phyloP scores from a whole-genome alignment of 2,329 filamentous ascomycete genomes.

The Cytospora leucostoma region DNA sequence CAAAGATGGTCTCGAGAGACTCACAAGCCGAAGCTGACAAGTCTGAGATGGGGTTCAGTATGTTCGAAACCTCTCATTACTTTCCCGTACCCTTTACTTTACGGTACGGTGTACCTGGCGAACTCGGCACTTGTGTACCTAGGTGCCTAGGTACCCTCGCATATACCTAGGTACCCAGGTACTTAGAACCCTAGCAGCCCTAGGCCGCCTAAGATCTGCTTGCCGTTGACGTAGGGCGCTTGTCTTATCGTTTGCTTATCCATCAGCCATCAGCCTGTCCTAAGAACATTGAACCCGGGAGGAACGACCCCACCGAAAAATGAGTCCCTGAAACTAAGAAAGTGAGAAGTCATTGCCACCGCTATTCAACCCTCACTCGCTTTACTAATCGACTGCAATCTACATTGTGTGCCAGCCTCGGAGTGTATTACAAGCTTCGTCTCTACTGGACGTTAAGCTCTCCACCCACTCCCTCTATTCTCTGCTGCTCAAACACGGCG shows the following conservation, averaged over 20 bases:
- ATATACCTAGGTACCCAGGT: neutral
- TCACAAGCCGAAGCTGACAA: neutral
- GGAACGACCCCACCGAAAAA: slow-evolving; percentile 23
- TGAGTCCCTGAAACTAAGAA: slow-evolving; percentile 8
- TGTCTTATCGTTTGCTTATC: slow-evolving; percentile 25
- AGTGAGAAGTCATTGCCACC: slow-evolving; percentile 26
- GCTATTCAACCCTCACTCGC: slow-evolving; percentile 6
- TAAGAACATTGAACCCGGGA: neutral
- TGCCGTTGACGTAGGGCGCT: neutral
- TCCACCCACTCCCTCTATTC: neutral
- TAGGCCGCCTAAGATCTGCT: too few relatives aligned
- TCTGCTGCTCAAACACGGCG: neutral
- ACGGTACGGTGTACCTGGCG: neutral
- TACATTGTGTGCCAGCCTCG: neutral
- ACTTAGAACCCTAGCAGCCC: neutral
- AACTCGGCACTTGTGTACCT: neutral
- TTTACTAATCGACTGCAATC: slow-evolving; percentile 20
- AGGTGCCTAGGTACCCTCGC: neutral
- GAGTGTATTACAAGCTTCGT: too few relatives aligned
- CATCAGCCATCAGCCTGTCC: neutral
- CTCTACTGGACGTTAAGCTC: neutral
- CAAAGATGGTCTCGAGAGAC: neutral
- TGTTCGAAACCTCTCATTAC: neutral
- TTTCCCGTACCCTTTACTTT: neutral
- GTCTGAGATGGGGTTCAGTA: neutral